A percentile compares a stretch with the other conserved stretches of the same genome.
Conservation (phyloP, 2,329 filamentous ascomycete species). For the Alternaria sp. region DNA sequence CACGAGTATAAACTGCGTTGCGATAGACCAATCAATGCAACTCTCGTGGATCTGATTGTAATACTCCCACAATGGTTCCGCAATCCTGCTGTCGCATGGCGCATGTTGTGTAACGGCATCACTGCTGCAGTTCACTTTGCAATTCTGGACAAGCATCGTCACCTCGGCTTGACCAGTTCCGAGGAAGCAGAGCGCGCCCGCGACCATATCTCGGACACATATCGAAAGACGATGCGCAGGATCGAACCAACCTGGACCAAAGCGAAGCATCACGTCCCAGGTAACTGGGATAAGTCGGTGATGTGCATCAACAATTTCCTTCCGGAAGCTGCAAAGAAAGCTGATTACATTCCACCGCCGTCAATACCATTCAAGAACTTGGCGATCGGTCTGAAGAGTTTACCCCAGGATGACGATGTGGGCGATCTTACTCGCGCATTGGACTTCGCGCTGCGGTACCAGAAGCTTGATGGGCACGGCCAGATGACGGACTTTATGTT, state of each 20-base stretch:
- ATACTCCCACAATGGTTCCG: slow-evolving; percentile 27
- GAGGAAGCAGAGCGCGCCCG: slow-evolving; percentile 9
- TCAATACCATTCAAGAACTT: slow-evolving; percentile 27
- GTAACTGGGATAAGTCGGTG: slow-evolving; percentile 7
- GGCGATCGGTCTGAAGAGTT: slow-evolving; percentile 21
- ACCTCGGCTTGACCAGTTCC: slow-evolving; percentile 1
- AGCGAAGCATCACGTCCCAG: slow-evolving; percentile 3
- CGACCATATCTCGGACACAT: slow-evolving; percentile 18
- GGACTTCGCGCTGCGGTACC: slow-evolving; percentile 16
- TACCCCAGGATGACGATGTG: slow-evolving; percentile 26
- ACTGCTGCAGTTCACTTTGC: slow-evolving; percentile 16
- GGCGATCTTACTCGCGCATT: slow-evolving; percentile 36
- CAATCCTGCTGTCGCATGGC: slow-evolving; percentile 7
- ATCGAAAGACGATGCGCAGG: slow-evolving; percentile 25
- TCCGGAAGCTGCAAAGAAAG: slow-evolving; percentile 3
- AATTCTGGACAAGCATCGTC: slow-evolving; percentile 21
- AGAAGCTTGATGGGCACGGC: slow-evolving; percentile 1
- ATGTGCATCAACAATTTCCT: slow-evolving; percentile 11
- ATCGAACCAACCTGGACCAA: slow-evolving; percentile 12
- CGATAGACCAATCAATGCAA: slow-evolving; percentile 17
- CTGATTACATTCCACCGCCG: not conserved
- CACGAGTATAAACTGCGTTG: slow-evolving; percentile 14
- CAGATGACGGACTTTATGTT: slow-evolving; percentile 16
- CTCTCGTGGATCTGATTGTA: slow-evolving; percentile 23
- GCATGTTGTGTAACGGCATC: slow-evolving; percentile 25